These are phyloP conservation scores for Astrothelium subdiscretum DNA, from an alignment of 495 filamentous ascomycete species.

Conservation along the genomic window DNA sequence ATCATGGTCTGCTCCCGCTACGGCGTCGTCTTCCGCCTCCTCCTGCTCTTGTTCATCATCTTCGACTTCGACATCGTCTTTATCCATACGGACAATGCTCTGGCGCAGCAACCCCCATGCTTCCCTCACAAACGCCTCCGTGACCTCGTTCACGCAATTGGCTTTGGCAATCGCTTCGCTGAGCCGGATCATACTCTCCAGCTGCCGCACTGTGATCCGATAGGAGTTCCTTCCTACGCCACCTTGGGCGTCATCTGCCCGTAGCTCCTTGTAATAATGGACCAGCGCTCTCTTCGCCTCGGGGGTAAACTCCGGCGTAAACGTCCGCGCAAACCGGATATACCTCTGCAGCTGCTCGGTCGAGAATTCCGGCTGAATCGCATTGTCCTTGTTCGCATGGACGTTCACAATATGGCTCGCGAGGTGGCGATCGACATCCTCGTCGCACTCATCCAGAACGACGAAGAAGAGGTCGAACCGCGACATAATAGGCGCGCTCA, in stretches of 20 bases:
- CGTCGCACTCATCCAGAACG: conserved; percentile 93
- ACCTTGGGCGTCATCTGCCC: conserved; percentile 87
- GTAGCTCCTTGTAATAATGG: conserved; percentile 89
- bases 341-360: conserved; percentile 96
- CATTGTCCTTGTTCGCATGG: conserved; percentile 82
- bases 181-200: conserved; percentile 89
- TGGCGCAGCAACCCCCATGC: conserved; percentile 81
- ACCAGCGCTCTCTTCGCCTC: conserved; percentile 81
- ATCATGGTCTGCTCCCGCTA: conserved; percentile 32
- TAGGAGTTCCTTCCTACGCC: conserved; percentile 88
- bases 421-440: conserved; percentile 75
- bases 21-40: conserved; percentile 27
- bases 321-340: conserved; percentile 91
- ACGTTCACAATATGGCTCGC: conserved; percentile 92
- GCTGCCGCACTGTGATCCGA: conserved; percentile 90
- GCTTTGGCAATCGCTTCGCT: conserved; percentile 94
- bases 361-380: conserved; percentile 82
- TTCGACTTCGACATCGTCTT: conserved; percentile 94
- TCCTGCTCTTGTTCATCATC: conserved; percentile 57
- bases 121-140: conserved; percentile 73
- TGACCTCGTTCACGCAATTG: conserved; percentile 89
- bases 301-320: conserved; percentile 82
- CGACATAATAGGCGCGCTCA: conserved; percentile 97
- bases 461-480: conserved; percentile 99
- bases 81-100: conserved; percentile 94